Percentiles rank a stretch among this genome's conserved stretches.
These are phyloP conservation scores for Hydnomerulius pinastri DNA, from an alignment of 768 basidiomycete species.

Conservation along the genomic window DNA sequence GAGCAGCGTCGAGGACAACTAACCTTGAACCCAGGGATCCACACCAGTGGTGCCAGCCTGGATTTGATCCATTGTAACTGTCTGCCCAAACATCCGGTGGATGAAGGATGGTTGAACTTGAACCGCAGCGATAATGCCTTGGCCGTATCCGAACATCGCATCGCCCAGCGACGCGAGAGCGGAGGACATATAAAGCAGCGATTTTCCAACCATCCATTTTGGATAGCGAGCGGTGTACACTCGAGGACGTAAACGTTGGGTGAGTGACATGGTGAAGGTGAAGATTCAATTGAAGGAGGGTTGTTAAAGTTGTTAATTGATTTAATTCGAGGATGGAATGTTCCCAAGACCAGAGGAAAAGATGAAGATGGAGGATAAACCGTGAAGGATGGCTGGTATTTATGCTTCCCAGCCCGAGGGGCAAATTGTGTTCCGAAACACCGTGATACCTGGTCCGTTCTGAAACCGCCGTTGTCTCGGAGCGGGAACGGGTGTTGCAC, in stretches of 20 bases:
- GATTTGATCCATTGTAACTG: slow-evolving; percentile 47
- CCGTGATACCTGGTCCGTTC: too few relatives aligned
- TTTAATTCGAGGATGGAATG: not conserved
- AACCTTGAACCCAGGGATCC: slow-evolving; percentile 48
- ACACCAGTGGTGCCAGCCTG: slow-evolving; percentile 45
- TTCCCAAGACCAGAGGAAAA: not conserved
- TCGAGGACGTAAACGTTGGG: slow-evolving; percentile 35
- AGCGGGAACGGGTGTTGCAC: too few relatives aligned
- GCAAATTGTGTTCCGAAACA: too few relatives aligned
- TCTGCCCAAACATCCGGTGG: slow-evolving; percentile 45
- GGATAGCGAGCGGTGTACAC: slow-evolving; percentile 50
- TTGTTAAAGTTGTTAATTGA: not conserved
- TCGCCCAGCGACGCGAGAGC: slow-evolving; percentile 57
- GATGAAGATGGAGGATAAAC: not conserved
- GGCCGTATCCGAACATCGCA: slow-evolving; percentile 58
- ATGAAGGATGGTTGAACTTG: slow-evolving; percentile 58
- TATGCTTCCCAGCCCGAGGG: slow-evolving; percentile 20
- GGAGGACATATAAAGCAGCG: slow-evolving; percentile 51
- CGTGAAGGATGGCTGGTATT: slow-evolving; percentile 15
- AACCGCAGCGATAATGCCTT: slow-evolving; percentile 52
- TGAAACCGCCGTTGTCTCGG: too few relatives aligned
- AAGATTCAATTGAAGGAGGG: slow-evolving; percentile 13
- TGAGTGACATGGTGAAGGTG: slow-evolving; percentile 21
- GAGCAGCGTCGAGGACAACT: not conserved
- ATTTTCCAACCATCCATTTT: slow-evolving; percentile 51